Base-by-base conservation (phyloP, 306 rosid species). In the Dryas octopetala region DNA sequence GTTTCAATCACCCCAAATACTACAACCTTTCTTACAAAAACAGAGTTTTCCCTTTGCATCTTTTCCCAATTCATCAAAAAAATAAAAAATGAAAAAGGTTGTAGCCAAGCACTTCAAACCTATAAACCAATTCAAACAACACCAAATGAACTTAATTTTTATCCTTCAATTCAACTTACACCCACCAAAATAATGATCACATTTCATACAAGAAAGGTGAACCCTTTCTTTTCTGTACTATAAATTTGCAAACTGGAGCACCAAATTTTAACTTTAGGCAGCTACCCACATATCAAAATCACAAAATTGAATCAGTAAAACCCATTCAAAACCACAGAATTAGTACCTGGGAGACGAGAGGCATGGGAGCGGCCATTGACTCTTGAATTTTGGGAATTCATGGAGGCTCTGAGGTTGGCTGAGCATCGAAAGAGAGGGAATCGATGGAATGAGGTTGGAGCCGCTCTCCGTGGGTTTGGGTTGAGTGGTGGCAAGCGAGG, bases 371-470 rank as follows among this genome's bases (percentile, higher is more conserved):
- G 76, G 32, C 5, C 54, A 52, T 13, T 11, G 26, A 19, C 0
- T 53, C 62, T 46, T 19, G 63, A 55, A 40, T 32, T 64, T 17
- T 43, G 59, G 32, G 28, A 9, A 55, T 32, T 62, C 51, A 45
- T 62, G 43, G 76, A 59, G 68, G 55, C 66, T 28, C 59, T 60
- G 58, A 73, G 58, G n/a, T 62, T 52, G 80, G 44, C 44, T 44
- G 84, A 69, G 84, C 70, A 69, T 75, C 80, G 76, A 43, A 54
- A 53, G 10, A 68, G 66, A 54, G 74, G 38, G 58, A 76, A 55
- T 7, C 66, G 76, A 47, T 57, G 38, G 16, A 17, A 16, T 5
- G 50, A 1, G 41, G 38, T 32, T 32, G 70, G 48, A 13, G 52
- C 7, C 74, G 50, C 47, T 41, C 66, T 13, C 0, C 66, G 65